These are phyloP conservation scores for Quercus alba DNA, from an alignment of 306 rosid genomes.

Conservation along the genomic window DNA sequence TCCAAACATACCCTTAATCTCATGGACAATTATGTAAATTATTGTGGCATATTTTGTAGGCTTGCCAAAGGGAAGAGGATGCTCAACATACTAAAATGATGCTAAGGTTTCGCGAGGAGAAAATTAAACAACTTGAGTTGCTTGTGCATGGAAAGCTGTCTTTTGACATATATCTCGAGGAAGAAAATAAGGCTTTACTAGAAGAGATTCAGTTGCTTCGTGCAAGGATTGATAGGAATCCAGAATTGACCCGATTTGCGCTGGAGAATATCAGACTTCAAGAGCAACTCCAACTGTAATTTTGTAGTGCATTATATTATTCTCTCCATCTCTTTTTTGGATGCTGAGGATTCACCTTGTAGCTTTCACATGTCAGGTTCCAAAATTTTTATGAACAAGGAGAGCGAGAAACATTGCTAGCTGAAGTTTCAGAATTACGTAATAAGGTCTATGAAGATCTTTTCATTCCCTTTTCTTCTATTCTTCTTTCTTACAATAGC, in stretches of 20 bases:
- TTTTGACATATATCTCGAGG: conserved; percentile 62
- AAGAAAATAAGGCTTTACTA: conserved; percentile 66
- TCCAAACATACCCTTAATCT: too few species aligned
- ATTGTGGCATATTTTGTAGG: conserved; percentile 47
- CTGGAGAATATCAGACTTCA: conserved; percentile 63
- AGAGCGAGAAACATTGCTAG: conserved; percentile 71
- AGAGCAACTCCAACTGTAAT: conserved; percentile 63
- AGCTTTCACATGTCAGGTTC: conserved; percentile 47
- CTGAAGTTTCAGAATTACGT: conserved; percentile 74
- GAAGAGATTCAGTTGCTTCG: conserved; percentile 65
- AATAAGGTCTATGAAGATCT: conserved; percentile 53
- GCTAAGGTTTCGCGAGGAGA: conserved; percentile 63
- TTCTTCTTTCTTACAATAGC: neutral
- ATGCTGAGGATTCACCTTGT: conserved; percentile 32
- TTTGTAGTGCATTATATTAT: conserved; percentile 17
- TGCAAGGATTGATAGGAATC: conserved; percentile 45
- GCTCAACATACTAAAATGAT: conserved; percentile 41
- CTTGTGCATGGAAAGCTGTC: conserved; percentile 61
- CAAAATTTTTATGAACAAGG: conserved; percentile 68
- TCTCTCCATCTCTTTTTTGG: conserved; percentile 18
- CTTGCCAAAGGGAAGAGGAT: conserved; percentile 65
- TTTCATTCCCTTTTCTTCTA: conserved; percentile 4
- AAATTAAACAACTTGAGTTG: conserved; percentile 70
- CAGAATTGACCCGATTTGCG: conserved; percentile 50
- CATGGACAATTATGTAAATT: conserved; percentile 5